These are phyloP conservation scores for Naganishia liquefaciens DNA, from an alignment of 1,284 basidiomycete species.

Conservation along the genomic window DNA sequence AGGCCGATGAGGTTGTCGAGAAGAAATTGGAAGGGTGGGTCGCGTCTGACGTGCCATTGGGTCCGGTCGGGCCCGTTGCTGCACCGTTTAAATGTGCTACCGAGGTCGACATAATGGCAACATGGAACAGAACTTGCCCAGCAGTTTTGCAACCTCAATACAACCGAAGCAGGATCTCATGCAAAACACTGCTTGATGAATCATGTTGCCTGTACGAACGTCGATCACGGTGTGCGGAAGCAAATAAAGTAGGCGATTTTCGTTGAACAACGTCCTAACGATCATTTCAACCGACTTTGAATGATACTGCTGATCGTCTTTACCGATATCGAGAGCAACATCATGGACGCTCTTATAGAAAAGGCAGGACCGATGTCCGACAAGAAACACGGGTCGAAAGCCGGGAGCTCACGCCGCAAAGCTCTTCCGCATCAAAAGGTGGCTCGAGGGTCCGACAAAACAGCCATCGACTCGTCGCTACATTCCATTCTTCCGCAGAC, in stretches of 20 bases:
- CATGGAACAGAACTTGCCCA: no score
- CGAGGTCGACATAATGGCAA: constrained; percentile 11
- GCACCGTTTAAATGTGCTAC: neutral
- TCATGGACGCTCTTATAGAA: constrained; percentile 72
- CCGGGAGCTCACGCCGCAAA: constrained; percentile 39
- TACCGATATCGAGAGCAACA: constrained; percentile 14
- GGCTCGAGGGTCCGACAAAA: constrained; percentile 43
- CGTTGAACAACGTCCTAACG: no score
- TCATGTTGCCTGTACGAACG: neutral
- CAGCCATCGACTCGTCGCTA: constrained; percentile 60
- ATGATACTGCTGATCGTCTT: no score
- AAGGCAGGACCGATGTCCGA: constrained; percentile 63
- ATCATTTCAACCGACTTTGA: no score
- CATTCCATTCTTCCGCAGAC: constrained; percentile 60
- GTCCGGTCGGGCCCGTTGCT: constrained; percentile 2
- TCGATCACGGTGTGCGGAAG: constrained; percentile 1
- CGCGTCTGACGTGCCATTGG: neutral
- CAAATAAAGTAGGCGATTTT: constrained; percentile 8
- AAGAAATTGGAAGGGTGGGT: constrained; percentile 5
- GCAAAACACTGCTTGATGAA: neutral
- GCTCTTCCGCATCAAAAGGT: constrained; percentile 46
- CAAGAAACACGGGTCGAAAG: constrained; percentile 28
- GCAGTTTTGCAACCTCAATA: neutral
- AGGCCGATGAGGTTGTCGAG: constrained; percentile 13
- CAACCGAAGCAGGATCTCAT: neutral